These are phyloP conservation scores for Fomitopsis palustris DNA, from an alignment of 1,284 basidiomycete genomes.

Conservation along the genomic window DNA sequence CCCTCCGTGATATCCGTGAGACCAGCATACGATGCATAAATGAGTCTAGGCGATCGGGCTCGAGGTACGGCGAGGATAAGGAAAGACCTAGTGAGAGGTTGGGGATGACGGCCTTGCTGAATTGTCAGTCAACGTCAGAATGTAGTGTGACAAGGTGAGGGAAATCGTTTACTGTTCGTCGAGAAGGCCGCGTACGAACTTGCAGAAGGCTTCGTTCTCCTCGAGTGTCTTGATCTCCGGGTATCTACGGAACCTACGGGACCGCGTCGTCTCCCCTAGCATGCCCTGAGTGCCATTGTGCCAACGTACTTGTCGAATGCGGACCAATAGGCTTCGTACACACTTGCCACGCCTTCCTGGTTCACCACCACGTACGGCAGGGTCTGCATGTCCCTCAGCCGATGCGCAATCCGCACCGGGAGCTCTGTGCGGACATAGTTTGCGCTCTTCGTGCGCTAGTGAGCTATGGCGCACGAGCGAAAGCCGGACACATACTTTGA, in stretches of 20 bases:
- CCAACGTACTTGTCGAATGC: constrained; percentile 72
- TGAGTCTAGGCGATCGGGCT: constrained; percentile 76
- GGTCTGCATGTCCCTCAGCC: constrained; percentile 82
- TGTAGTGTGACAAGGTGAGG: background rate
- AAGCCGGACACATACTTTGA: constrained; percentile 49
- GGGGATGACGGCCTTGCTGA: constrained; percentile 73
- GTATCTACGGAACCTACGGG: constrained; percentile 66
- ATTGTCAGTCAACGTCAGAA: background rate
- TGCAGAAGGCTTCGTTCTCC: constrained; percentile 81
- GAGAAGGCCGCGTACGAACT: constrained; percentile 62
- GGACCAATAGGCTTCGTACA: constrained; percentile 83
- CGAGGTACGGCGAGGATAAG: constrained; percentile 73
- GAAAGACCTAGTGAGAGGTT: constrained; percentile 75
- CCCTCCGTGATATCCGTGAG: constrained; percentile 85
- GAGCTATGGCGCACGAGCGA: background rate
- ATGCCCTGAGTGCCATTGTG: constrained; percentile 8
- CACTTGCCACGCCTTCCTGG: constrained; percentile 79
- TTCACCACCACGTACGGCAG: constrained; percentile 88
- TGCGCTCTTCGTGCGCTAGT: constrained; percentile 53
- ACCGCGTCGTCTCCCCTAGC: constrained; percentile 13
- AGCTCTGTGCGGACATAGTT: constrained; percentile 90
- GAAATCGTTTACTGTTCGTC: constrained; percentile 65
- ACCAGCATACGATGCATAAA: constrained; percentile 92
- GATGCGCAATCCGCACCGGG: constrained; percentile 85
- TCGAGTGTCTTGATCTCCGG: constrained; percentile 70